phyloP scores from a whole-genome alignment of 805 yeast species.

The Pichia exigua region DNA sequence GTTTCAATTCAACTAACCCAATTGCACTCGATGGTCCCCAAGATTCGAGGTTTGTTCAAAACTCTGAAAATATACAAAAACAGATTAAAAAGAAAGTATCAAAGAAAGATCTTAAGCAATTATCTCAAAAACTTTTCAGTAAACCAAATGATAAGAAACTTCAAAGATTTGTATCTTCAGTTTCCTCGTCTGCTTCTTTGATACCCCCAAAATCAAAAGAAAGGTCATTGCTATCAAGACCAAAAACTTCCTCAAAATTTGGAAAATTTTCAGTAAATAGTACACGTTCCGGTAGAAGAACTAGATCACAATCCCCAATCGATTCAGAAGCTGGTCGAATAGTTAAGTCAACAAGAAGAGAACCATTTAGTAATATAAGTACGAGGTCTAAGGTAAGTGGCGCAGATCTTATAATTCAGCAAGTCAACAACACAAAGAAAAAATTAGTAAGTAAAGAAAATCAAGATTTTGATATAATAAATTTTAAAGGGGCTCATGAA shows the following conservation, averaged over 20 bases:
- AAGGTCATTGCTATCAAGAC: neutral
- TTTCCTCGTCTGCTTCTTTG: neutral
- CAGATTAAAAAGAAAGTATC: neutral
- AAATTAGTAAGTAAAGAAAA: neutral
- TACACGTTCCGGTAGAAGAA: neutral
- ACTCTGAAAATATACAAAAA: neutral
- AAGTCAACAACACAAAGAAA: neutral
- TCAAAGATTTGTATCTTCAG: neutral
- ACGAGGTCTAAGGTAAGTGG: neutral
- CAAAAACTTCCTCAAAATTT: neutral
- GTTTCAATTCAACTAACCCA: neutral
- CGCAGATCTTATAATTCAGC: neutral
- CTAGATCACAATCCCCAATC: neutral
- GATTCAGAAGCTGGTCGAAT: neutral
- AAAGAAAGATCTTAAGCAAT: neutral
- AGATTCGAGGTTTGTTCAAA: neutral
- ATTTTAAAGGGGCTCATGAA: neutral
- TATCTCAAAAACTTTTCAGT: neutral
- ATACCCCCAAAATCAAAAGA: neutral
- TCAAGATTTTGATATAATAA: neutral
- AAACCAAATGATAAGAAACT: neutral
- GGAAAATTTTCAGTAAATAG: neutral
- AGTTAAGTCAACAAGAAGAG: neutral
- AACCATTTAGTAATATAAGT: neutral
- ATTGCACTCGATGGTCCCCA: slow-evolving; percentile 1